A percentile compares a stretch with the other conserved stretches of the same genome.
These are phyloP conservation scores for Candida anutae DNA, from an alignment of 1,139 yeast genomes.

Conservation along the genomic window DNA sequence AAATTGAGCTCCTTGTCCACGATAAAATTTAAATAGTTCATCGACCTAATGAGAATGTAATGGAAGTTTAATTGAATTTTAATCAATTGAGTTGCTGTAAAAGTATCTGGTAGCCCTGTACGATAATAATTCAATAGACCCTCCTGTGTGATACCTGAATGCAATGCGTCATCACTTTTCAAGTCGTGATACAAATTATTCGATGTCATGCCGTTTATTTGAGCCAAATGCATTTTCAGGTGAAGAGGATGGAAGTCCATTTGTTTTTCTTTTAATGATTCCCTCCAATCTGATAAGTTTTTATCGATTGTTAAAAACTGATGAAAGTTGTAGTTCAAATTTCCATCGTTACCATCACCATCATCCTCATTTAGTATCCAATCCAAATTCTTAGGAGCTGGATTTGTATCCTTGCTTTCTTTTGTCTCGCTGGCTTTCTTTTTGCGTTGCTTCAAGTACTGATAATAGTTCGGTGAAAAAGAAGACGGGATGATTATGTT, in stretches of 20 bases:
- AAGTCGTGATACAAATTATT: slow-evolving; percentile 31
- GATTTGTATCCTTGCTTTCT: slow-evolving; percentile 10
- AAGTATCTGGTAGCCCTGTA: slow-evolving; percentile 33
- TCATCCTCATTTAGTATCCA: slow-evolving; percentile 44
- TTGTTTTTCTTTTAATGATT: slow-evolving; percentile 24
- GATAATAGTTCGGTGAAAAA: slow-evolving; percentile 42
- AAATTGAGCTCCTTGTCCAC: slow-evolving; percentile 38
- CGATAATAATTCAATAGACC: slow-evolving; percentile 22
- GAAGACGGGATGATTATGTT: slow-evolving; percentile 44
- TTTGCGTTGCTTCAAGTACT: slow-evolving; percentile 31
- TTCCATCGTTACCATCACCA: slow-evolving; percentile 46
- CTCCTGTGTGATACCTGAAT: slow-evolving; percentile 20
- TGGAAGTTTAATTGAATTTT: slow-evolving; percentile 41
- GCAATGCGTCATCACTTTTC: slow-evolving; percentile 3
- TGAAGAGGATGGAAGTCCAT: slow-evolving; percentile 26
- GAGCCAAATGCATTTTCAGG: slow-evolving; percentile 28
- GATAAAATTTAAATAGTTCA: slow-evolving; percentile 40
- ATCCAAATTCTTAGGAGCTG: slow-evolving; percentile 27
- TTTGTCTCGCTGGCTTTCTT: slow-evolving; percentile 10
- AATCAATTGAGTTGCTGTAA: slow-evolving; percentile 34
- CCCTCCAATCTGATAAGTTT: slow-evolving; percentile 38
- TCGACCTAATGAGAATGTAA: slow-evolving; percentile 34
- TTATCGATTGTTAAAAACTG: slow-evolving; percentile 40
- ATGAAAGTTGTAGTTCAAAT: slow-evolving; percentile 38
- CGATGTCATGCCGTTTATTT: slow-evolving; percentile 15